Percentiles rank a stretch among this genome's conserved stretches.
Conservation (phyloP, 2,329 filamentous ascomycete genomes). For the Coniella lustricola region DNA sequence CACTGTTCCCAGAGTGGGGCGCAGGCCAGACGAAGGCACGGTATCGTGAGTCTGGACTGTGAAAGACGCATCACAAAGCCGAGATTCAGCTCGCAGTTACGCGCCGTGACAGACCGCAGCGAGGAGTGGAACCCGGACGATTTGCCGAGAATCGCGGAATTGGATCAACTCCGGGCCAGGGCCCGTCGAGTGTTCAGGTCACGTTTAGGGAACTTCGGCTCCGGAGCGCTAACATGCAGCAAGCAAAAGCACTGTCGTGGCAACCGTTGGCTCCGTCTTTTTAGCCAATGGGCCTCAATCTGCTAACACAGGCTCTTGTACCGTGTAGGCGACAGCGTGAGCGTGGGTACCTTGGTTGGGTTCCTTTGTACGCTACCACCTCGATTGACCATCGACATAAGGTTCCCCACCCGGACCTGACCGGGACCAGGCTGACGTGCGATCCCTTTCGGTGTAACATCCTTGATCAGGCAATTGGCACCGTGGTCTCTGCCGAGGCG, state of each 20-base stretch:
- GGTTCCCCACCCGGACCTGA: not conserved
- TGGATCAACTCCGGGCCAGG: not conserved
- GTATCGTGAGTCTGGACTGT: not conserved
- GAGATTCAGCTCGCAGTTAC: not conserved
- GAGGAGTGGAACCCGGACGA: not conserved
- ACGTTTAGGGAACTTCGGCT: no score
- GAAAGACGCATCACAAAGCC: not conserved
- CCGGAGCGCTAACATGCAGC: no score
- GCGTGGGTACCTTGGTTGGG: not conserved
- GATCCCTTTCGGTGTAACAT: constrained; percentile 4
- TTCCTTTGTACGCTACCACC: constrained; percentile 1
- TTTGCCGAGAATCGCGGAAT: not conserved
- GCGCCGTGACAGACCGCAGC: not conserved
- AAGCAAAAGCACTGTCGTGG: no score
- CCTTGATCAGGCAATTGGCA: constrained; percentile 10
- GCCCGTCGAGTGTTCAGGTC: not conserved
- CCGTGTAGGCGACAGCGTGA: not conserved
- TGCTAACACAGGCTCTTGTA: not conserved
- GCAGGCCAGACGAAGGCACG: not conserved
- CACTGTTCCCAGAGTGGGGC: not conserved
- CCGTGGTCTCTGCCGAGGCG: constrained; percentile 7
- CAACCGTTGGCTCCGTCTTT: no score
- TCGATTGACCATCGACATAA: not conserved
- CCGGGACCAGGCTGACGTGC: not conserved
- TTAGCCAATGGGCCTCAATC: no score